A percentile compares a stretch with the other conserved stretches of the same genome.
phyloP scores from a whole-genome alignment of 305 asterid genomes.

The Solanum hybrid region DNA sequence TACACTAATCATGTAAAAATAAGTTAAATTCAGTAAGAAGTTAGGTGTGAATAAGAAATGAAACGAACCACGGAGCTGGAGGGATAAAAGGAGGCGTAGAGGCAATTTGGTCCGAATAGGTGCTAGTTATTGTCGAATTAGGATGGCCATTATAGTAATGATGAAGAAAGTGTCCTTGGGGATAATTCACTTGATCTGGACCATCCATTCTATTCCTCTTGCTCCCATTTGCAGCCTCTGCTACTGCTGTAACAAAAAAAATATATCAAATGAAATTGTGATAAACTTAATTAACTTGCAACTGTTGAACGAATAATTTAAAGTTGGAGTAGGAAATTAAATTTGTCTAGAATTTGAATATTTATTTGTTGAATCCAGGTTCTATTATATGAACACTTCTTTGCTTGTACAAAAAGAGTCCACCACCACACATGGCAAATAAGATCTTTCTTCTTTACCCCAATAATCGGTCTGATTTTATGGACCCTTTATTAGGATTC shows the following conservation, averaged over 20 bases:
- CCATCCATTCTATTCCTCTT: constrained; percentile 1
- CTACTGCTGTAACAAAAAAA: constrained; percentile 6
- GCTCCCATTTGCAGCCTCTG: constrained; percentile 2
- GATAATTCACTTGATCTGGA: not conserved
- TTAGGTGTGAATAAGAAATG: not conserved
- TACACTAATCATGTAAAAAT: not conserved
- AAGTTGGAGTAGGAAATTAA: not conserved
- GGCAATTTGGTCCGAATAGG: not conserved
- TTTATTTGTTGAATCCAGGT: not conserved
- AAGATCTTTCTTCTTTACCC: not conserved
- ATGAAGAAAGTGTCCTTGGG: not conserved
- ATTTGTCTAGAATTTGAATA: not conserved
- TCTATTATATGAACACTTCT: not conserved
- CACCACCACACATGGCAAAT: not conserved
- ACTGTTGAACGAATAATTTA: not conserved
- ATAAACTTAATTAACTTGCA: not conserved
- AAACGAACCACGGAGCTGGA: constrained; percentile 5
- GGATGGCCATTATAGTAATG: not conserved
- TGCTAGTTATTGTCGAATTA: not conserved
- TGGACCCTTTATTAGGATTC: not conserved
- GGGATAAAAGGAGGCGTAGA: not conserved
- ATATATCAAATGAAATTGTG: not conserved
- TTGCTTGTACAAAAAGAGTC: not conserved
- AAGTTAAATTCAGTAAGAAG: not conserved
- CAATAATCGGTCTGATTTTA: not conserved